These are phyloP conservation scores for Cicer cuneatum DNA, from an alignment of 306 rosid genomes.

Conservation along the genomic window DNA sequence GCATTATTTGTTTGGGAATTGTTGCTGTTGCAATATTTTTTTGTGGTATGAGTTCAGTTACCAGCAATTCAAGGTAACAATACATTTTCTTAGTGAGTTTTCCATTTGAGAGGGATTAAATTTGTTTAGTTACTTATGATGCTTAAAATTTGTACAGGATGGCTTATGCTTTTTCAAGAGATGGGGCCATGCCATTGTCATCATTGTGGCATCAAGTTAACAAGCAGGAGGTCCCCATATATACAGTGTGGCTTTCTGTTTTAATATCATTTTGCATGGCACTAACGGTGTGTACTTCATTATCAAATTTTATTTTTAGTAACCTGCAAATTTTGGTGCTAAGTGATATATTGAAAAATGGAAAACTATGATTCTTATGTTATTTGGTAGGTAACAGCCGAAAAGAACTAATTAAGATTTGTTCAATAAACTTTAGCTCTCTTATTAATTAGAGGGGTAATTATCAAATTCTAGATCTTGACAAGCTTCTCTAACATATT, in stretches of 20 bases:
- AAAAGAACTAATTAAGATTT: background rate
- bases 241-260: slow-evolving; percentile 94
- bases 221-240: slow-evolving; percentile 78
- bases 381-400: background rate
- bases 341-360: slow-evolving; percentile 21
- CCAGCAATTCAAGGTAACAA: slow-evolving; percentile 85
- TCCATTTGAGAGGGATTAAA: slow-evolving; percentile 19
- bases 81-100: slow-evolving; percentile 7
- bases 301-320: background rate
- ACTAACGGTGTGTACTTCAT: slow-evolving; percentile 62
- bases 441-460: too few species aligned
- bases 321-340: background rate
- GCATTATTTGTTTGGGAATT: slow-evolving; percentile 85
- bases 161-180: slow-evolving; percentile 98
- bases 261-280: slow-evolving; percentile 88
- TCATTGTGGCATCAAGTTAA: slow-evolving; percentile 87
- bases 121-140: slow-evolving; percentile 31
- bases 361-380: slow-evolving; percentile 6
- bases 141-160: slow-evolving; percentile 58
- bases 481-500: background rate
- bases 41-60: slow-evolving; percentile 95
- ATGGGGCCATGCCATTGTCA: slow-evolving; percentile 97
- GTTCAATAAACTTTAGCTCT: background rate
- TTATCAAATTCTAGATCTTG: background rate
- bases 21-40: slow-evolving; percentile 90